Evolutionary conservation across 2,329 filamentous ascomycete species (phyloP).

Genomic region (Ambrosiella cleistominuta): DNA sequence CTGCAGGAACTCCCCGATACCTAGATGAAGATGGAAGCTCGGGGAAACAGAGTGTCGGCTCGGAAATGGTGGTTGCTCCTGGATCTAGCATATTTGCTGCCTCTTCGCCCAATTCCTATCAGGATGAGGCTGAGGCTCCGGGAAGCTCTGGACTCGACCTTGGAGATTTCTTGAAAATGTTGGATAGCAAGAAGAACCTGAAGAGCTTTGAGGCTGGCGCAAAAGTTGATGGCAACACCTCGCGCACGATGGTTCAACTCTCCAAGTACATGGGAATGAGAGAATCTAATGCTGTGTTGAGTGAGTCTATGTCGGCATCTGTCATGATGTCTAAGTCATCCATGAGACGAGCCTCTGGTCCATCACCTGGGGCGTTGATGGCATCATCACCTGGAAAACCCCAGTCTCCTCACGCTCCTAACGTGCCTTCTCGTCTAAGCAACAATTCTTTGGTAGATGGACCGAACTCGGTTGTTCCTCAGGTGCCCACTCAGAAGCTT

Average conservation of each 20-base stretch:
- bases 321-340: conserved; percentile 69
- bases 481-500: neutral
- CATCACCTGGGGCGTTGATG: conserved; percentile 60
- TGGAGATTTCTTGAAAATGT: conserved; percentile 73
- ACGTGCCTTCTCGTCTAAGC: conserved; percentile 81
- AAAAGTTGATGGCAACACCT: conserved; percentile 51
- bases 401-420: conserved; percentile 78
- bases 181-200: conserved; percentile 78
- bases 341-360: conserved; percentile 2
- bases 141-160: conserved; percentile 38
- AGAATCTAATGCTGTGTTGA: conserved; percentile 74
- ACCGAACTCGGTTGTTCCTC: neutral
- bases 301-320: conserved; percentile 85
- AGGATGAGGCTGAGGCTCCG: conserved; percentile 49
- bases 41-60: conserved; percentile 58
- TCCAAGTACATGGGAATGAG: conserved; percentile 76
- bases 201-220: conserved; percentile 51
- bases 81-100: conserved; percentile 67
- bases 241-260: conserved; percentile 61
- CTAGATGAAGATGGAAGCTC: conserved; percentile 60
- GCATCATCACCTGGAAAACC: conserved; percentile 73
- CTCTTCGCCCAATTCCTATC: conserved; percentile 46
- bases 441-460: conserved; percentile 54
- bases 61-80: conserved; percentile 46
- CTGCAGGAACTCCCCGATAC: conserved; percentile 41